Evolutionary conservation across 1,284 basidiomycete species (phyloP).

Genomic region (Cutaneotrichosporon arboriforme): DNA sequence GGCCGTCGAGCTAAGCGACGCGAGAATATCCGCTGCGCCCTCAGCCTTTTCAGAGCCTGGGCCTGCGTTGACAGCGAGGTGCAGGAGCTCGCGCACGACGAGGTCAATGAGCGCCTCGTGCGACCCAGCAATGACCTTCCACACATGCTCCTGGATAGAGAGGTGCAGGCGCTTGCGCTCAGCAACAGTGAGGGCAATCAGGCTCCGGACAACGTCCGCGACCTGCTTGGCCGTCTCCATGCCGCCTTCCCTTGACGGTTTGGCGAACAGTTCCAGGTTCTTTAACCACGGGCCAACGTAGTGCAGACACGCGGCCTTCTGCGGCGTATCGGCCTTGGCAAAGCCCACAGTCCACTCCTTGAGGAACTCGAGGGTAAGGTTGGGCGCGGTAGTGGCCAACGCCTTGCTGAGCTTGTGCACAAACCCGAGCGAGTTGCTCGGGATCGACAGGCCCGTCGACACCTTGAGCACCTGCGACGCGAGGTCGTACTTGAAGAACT

Average conservation of each 20-base stretch:
- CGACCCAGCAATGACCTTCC: constrained; percentile 65
- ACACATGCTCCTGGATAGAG: constrained; percentile 65
- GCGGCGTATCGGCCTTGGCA: constrained; percentile 56
- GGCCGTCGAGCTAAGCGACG: constrained; percentile 66
- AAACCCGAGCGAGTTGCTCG: constrained; percentile 64
- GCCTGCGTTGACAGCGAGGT: constrained; percentile 72
- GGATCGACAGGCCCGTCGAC: constrained; percentile 61
- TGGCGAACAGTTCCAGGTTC: constrained; percentile 66
- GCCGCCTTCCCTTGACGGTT: constrained; percentile 56
- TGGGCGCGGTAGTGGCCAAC: constrained; percentile 65
- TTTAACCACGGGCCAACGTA: constrained; percentile 82
- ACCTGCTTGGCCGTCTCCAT: constrained; percentile 46
- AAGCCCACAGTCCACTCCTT: constrained; percentile 64
- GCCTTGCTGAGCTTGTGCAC: constrained; percentile 63
- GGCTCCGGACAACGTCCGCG: constrained; percentile 67
- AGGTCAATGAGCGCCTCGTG: constrained; percentile 64
- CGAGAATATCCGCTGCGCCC: constrained; percentile 66
- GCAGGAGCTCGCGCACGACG: constrained; percentile 69
- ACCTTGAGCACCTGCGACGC: constrained; percentile 57
- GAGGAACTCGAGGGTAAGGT: constrained; percentile 78
- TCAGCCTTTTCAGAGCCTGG: constrained; percentile 69
- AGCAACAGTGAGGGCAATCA: constrained; percentile 67
- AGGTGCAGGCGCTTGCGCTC: constrained; percentile 63
- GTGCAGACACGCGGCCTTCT: constrained; percentile 65
- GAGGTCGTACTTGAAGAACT: constrained; percentile 70